Base-by-base conservation (phyloP, 1,139 yeast species). In the Hyphopichia wangnamkhiaoensis region DNA sequence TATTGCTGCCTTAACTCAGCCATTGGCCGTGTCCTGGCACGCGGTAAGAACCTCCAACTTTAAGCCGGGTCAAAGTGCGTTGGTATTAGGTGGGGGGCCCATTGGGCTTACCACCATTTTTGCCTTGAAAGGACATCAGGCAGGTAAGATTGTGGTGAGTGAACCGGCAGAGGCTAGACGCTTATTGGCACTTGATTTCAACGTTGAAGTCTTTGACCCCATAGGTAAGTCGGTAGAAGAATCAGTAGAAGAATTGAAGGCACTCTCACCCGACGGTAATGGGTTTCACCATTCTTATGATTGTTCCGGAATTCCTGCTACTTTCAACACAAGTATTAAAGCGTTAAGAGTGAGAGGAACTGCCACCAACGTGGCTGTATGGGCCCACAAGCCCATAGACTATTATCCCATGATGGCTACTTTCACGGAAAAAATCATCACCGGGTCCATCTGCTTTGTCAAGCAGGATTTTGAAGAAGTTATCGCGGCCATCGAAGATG, bases 281-380 rank as follows among this genome's bases (percentile, higher is more conserved):
- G 87, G 87, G 2, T 82, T 76, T 49, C 72, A 77, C 39, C 73
- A 72, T 33, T 63, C 81, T 0, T 81, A 71, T 55, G 88, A 82
- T 57, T 79, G 85, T 54, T 77, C 84, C 0, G 88, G 88, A 24
- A 59, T 77, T 19, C 78, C 74, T 34, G 68, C 67, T 3, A 80
- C 87, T 2, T 76, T 78, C 48, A 65, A 68, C 26, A 64, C 82
- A 2, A 70, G 80, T 3, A 56, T 82, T 21, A 71, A 68, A 35
- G 74, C 81, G 14, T 58, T 80, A 28, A 69, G 76, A 34, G 74
- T 80, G 12, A 71, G 76, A 38, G 89, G 88, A 34, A 66, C 68
- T n/a, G 84, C 84, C 3, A 80, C 82, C 35, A 82, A 82, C 52
- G 74, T 82, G 29, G 88, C 88, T 34, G 71, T 76, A 33, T 76